phyloP scores from a whole-genome alignment of 371 early-diverging fungal genomes.

The Fennellomyces sp. region DNA sequence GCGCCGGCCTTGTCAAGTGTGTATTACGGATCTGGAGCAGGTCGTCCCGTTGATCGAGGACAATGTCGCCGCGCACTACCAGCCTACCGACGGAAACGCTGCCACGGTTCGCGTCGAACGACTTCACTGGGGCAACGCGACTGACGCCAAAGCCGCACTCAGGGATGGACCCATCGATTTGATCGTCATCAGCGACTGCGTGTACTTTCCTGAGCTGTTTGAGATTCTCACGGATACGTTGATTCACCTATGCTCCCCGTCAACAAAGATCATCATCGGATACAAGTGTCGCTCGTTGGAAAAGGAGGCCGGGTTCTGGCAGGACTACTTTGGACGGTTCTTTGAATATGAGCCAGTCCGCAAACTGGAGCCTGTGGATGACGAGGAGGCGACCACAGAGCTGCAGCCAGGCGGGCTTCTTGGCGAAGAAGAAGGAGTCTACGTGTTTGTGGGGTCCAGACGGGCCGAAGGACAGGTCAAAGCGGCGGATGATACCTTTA shows the following conservation, averaged over 20 bases:
- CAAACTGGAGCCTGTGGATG: conserved; percentile 13
- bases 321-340: conserved; percentile 59
- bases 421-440: conserved; percentile 55
- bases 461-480: conserved; percentile 39
- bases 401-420: conserved; percentile 26
- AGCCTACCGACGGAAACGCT: neutral
- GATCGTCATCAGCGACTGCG: conserved; percentile 58
- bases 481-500: conserved; percentile 59
- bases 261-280: conserved; percentile 56
- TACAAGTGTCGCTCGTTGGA: conserved; percentile 61
- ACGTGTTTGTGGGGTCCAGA: conserved; percentile 45
- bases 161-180: conserved; percentile 43
- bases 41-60: conserved; percentile 56
- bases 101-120: conserved; percentile 41
- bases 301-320: conserved; percentile 67
- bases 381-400: neutral
- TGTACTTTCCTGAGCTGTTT: conserved; percentile 64
- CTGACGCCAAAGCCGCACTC: conserved; percentile 32
- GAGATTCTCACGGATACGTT: conserved; percentile 47
- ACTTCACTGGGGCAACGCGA: conserved; percentile 57
- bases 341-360: conserved; percentile 61
- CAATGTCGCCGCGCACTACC: conserved; percentile 34
- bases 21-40: conserved; percentile 59
- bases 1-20: conserved; percentile 31
- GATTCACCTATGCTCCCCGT: conserved; percentile 36